Conservation (phyloP, 2,329 filamentous ascomycete genomes). For the Cladorrhinum sp. region DNA sequence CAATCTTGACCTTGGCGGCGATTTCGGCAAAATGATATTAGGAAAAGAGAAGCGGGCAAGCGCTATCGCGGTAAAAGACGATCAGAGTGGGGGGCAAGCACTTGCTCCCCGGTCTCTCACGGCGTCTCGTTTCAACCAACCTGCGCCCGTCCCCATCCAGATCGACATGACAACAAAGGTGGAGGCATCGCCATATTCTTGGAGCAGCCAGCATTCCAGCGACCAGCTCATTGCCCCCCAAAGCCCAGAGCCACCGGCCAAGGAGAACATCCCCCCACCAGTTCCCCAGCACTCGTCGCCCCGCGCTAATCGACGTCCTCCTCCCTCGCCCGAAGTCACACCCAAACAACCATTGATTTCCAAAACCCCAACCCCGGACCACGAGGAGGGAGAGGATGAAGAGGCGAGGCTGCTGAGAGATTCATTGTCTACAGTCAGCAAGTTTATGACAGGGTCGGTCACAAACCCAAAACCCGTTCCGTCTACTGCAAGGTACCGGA, state of each 20-base stretch:
- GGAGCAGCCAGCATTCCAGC: constrained; percentile 50
- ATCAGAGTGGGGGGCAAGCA: constrained; percentile 34
- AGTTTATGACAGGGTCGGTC: constrained; percentile 37
- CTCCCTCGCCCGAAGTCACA: constrained; percentile 35
- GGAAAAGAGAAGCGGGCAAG: constrained; percentile 56
- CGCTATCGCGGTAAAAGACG: constrained; percentile 44
- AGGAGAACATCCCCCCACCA: constrained; percentile 38
- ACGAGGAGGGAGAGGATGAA: constrained; percentile 45
- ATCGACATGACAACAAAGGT: constrained; percentile 45
- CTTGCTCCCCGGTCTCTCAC: constrained; percentile 44
- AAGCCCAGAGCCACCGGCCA: constrained; percentile 37
- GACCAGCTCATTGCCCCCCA: constrained; percentile 45
- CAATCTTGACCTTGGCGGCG: constrained; percentile 53
- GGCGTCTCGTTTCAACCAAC: constrained; percentile 44
- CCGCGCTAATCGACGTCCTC: constrained; percentile 30
- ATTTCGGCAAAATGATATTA: constrained; percentile 56
- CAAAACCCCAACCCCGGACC: constrained; percentile 28
- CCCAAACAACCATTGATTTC: constrained; percentile 32
- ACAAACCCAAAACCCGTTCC: constrained; percentile 24
- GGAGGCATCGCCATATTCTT: constrained; percentile 49
- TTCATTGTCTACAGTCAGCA: constrained; percentile 47
- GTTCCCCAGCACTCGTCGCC: constrained; percentile 40
- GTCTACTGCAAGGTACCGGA: constrained; percentile 34
- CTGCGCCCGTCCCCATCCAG: constrained; percentile 47
- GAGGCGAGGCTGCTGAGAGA: constrained; percentile 53